These are phyloP conservation scores for Aegilops umbellulata DNA, from an alignment of 176 grass and related monocot genomes.

Conservation along the genomic window DNA sequence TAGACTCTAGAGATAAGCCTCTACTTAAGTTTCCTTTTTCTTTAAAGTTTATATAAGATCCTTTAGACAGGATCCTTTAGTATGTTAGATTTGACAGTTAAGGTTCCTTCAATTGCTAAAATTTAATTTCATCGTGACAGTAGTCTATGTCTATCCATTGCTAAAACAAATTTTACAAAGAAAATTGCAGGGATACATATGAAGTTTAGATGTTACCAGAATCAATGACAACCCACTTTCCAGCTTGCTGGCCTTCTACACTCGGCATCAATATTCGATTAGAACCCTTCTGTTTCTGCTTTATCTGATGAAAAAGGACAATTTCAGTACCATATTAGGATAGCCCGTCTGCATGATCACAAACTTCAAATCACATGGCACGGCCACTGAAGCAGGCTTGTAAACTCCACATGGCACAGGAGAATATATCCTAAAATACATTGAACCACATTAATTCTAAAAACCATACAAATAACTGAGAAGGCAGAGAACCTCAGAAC, in stretches of 20 bases:
- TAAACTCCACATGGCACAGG: neutral
- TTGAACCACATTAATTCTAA: neutral
- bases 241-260: slow-evolving; percentile 78
- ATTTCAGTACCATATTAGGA: slow-evolving; percentile 9
- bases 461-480: neutral
- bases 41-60: neutral
- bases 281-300: slow-evolving; percentile 81
- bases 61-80: neutral
- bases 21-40: neutral
- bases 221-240: slow-evolving; percentile 96
- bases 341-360: neutral
- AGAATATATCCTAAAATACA: neutral
- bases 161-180: slow-evolving; percentile 17
- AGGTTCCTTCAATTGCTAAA: neutral
- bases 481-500: neutral
- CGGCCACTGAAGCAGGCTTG: neutral
- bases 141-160: neutral
- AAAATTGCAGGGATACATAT: neutral
- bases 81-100: neutral
- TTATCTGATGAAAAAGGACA: slow-evolving; percentile 46
- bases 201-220: slow-evolving; percentile 50
- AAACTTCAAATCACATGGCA: slow-evolving; percentile 4
- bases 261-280: slow-evolving; percentile 79
- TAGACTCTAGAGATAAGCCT: neutral
- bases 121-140: neutral